phyloP scores from a whole-genome alignment of 495 filamentous ascomycete species.

The Podospora pseudoanserina region DNA sequence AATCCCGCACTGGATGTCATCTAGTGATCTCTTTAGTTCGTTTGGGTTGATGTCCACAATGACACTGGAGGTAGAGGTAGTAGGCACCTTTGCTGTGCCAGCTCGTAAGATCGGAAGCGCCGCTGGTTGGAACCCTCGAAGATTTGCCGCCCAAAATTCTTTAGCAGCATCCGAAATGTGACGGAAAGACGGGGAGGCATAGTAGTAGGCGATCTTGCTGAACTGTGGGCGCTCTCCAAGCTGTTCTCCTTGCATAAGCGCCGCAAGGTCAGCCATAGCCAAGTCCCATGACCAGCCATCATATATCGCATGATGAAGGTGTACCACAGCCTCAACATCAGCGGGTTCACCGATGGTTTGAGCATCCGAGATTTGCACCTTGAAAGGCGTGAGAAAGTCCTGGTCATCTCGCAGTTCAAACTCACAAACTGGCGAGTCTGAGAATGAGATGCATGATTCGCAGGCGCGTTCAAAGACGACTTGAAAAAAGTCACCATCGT shows the following conservation, averaged over 20 bases:
- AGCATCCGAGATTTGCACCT: constrained; percentile 44
- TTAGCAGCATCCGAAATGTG: constrained; percentile 28
- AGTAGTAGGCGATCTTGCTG: constrained; percentile 42
- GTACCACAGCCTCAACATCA: constrained; percentile 37
- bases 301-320: constrained; percentile 74
- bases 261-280: constrained; percentile 59
- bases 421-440: constrained; percentile 25
- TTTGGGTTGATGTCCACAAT: constrained; percentile 26
- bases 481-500: constrained; percentile 53
- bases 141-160: constrained; percentile 55
- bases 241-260: constrained; percentile 31
- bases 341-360: constrained; percentile 8
- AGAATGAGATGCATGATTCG: constrained; percentile 36
- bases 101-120: constrained; percentile 42
- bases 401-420: constrained; percentile 24
- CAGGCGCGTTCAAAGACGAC: constrained; percentile 56
- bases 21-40: constrained; percentile 8
- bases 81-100: constrained; percentile 6
- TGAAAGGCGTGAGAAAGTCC: constrained; percentile 56
- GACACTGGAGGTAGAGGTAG: constrained; percentile 16
- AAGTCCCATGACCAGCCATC: constrained; percentile 83
- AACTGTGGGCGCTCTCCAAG: constrained; percentile 50
- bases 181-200: constrained; percentile 25
- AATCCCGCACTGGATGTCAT: constrained; percentile 32
- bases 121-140: constrained; percentile 42